Conservation (phyloP, 768 basidiomycete species). For the Tephrocybe sp. region DNA sequence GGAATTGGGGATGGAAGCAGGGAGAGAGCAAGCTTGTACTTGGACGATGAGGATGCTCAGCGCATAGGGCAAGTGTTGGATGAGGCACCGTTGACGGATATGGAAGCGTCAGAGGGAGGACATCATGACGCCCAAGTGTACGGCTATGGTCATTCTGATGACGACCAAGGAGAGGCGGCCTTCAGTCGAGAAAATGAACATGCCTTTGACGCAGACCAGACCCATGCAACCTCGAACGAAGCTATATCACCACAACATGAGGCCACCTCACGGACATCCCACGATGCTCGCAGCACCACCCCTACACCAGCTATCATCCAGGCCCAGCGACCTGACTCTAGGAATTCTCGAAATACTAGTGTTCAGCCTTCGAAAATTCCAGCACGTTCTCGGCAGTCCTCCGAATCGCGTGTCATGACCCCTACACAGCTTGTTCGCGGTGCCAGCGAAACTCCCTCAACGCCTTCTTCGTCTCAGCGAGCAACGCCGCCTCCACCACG, state of each 20-base stretch:
- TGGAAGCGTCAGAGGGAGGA: conserved; percentile 53
- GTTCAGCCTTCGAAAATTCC: conserved; percentile 40
- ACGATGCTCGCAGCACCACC: conserved; percentile 40
- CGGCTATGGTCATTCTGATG: conserved; percentile 19
- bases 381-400: conserved; percentile 39
- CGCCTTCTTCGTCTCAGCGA: conserved; percentile 30
- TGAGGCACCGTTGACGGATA: conserved; percentile 73
- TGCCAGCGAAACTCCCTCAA: conserved; percentile 36
- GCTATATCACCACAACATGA: conserved; percentile 15
- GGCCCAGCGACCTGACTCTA: conserved; percentile 30
- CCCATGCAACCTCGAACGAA: conserved; percentile 15
- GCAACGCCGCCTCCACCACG: conserved; percentile 18
- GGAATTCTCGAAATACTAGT: conserved; percentile 32
- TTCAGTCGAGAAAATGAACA: conserved; percentile 4
- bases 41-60: conserved; percentile 58
- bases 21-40: conserved; percentile 61
- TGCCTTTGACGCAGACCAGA: conserved; percentile 15
- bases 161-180: conserved; percentile 24
- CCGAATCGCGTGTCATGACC: conserved; percentile 46
- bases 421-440: conserved; percentile 34
- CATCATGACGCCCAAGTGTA: conserved; percentile 22
- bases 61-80: conserved; percentile 63
- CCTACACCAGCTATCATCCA: conserved; percentile 34
- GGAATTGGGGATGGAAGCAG: conserved; percentile 46
- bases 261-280: conserved; percentile 16